Base-by-base conservation (phyloP, 768 basidiomycete species). In the Xerocomellus intermedius region DNA sequence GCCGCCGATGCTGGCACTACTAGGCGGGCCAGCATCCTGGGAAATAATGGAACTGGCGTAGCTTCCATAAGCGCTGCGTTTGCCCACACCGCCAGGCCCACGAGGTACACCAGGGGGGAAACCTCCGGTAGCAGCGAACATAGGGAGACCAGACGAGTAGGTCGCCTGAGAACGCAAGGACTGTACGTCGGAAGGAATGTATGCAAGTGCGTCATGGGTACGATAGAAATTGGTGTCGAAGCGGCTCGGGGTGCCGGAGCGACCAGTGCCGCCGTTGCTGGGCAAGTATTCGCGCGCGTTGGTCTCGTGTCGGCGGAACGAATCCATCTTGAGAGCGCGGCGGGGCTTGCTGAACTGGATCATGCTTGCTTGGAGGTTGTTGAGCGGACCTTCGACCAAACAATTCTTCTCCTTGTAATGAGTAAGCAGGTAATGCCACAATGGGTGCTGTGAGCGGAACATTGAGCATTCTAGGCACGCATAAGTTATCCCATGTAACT, bases 261-360 rank as follows among this genome's bases (percentile, higher is more conserved):
- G 83, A 50, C 76, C 75, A 33, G 69, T 60, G 16, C 77, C 62
- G 42, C 74, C 28, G 28, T 28, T 60, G 51, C 21, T 62, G 2
- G 71, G 68, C 47, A 86, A 71, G 63, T 82, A 93, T 62, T 99
- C 97, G 50, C 87, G 83, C 1, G 95, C 95, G 63, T 81, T 90
- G 21, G 91, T 90, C 70, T 98, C 95, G 67, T 96, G 92, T 48
- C 95, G 84, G 54, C 91, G 87, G 82, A 91, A 95, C 54, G 89
- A 91, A 60, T 96, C 92, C 85, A 94, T 89, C 71, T 94, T 94
- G 61, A 95, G 82, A 5, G 93, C 83, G 50, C 94, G 87, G 54
- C 94, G 85, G 32, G 97, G 97, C 74, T 97, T 95, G 81, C 92
- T 94, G 79, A 99, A 98, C 69, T 98, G 97, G 56, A 99, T 99